Evolutionary conservation across 2,329 filamentous ascomycete genomes (phyloP).

Genomic region (Metarhizium humberi): DNA sequence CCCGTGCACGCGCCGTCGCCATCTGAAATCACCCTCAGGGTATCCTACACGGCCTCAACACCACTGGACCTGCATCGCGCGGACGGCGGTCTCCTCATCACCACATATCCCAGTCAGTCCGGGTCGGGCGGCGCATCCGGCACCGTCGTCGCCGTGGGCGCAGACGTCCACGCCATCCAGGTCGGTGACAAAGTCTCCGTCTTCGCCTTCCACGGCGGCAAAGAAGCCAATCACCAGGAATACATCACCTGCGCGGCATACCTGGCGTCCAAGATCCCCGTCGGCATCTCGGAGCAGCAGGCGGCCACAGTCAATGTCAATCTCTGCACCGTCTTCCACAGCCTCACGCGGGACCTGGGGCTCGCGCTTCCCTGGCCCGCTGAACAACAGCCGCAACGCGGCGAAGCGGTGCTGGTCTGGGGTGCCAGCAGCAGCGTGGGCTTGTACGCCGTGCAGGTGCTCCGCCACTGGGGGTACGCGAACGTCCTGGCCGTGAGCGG

Average conservation of each 20-base stretch:
- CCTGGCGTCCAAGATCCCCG: too few relatives aligned
- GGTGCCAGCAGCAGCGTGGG: too few relatives aligned
- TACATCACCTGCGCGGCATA: too few relatives aligned
- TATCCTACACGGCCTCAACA: conserved; percentile 50
- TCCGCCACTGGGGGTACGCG: too few relatives aligned
- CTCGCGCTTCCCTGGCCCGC: conserved; percentile 49
- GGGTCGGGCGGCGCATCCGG: conserved; percentile 23
- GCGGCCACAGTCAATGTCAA: conserved; percentile 48
- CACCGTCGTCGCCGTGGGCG: conserved; percentile 40
- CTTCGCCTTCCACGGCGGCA: conserved; percentile 36
- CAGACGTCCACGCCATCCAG: conserved; percentile 29
- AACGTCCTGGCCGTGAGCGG: too few relatives aligned
- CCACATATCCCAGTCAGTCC: conserved; percentile 16
- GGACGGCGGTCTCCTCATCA: too few relatives aligned
- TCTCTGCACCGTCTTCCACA: conserved; percentile 50
- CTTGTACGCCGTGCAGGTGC: too few relatives aligned
- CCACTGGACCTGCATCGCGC: conserved; percentile 20
- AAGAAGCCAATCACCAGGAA: conserved; percentile 32
- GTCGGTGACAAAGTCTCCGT: conserved; percentile 48
- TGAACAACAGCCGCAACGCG: conserved; percentile 25
- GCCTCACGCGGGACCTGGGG: conserved; percentile 36
- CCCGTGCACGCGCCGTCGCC: too few relatives aligned
- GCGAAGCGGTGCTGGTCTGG: too few relatives aligned
- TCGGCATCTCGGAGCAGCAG: conserved; percentile 31
- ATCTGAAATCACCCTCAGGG: conserved; percentile 40